Conservation (phyloP, 108 stramenopile species). For the Stephanodiscus triporus region DNA sequence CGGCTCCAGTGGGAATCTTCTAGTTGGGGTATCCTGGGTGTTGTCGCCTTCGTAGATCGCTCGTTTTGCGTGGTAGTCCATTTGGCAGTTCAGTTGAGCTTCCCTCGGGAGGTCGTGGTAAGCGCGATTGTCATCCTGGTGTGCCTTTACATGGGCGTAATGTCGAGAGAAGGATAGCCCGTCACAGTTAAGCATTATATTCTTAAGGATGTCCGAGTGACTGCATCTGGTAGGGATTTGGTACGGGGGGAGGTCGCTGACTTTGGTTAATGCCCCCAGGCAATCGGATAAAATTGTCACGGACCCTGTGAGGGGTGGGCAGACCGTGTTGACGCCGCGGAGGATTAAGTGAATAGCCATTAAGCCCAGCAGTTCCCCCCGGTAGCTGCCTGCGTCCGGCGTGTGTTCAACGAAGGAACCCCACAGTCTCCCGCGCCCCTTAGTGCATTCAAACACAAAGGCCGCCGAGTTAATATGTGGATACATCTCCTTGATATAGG, state of each 20-base stretch:
- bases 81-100: no score
- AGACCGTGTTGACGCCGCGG: background rate
- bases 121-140: no score
- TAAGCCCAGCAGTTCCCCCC: slow-evolving; percentile 26
- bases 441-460: slow-evolving; percentile 9
- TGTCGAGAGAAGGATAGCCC: no score
- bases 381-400: slow-evolving; percentile 4
- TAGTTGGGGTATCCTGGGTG: no score
- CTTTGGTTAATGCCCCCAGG: slow-evolving; percentile 9
- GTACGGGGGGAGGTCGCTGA: background rate
- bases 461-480: background rate
- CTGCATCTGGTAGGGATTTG: slow-evolving; percentile 5
- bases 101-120: no score
- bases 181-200: no score
- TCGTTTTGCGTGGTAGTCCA: no score
- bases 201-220: slow-evolving; percentile 19
- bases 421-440: background rate
- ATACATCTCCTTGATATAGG: slow-evolving; percentile 5
- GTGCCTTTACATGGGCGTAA: no score
- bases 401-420: slow-evolving; percentile 11
- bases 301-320: background rate
- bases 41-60: no score
- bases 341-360: slow-evolving; percentile 14
- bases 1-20: no score
- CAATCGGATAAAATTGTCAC: slow-evolving; percentile 17